Evolutionary conservation across 2,329 filamentous ascomycete species (phyloP), one percentile per base, ranked within the genome.

Genomic region (Eutypella sp.): DNA sequence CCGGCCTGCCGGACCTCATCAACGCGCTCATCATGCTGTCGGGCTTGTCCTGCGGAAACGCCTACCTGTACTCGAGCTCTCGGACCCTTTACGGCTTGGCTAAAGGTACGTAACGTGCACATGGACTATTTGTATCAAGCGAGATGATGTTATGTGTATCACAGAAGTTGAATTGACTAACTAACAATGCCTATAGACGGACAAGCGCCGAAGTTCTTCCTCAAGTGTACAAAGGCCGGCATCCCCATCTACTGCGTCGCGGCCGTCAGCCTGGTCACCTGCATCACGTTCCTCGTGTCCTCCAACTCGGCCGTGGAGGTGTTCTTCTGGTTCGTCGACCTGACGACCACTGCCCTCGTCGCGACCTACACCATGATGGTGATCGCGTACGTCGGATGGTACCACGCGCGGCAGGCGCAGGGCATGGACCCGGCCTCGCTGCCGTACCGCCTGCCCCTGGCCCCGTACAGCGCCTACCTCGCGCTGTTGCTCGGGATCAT

Each of bases 1-100:
- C 60, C 0, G 62, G 75, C 3, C 62, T 82, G 1, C 78, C 79
- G 5, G 67, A 79, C 52, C 75, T 83, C 37, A 76, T 83, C 59
- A 83, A 83, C 56, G 76, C 76, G 7, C 51, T 56, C 23, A 61
- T 61, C 24, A 25, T 60, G 41, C 50, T 61, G 3, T 58, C 56
- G 1, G 58, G 58, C 5, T 52, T 47, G 52, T 53, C 50, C 5
- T 55, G 50, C 39, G 54, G 54, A 15, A 56, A 56, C 18, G 52
- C 52, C 6, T 56, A 55, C 39, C 48, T 56, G 13, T 56, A 56
- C 50, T 47, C 48, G 1, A 50, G 50, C 2, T 53, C 50, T 15
- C 36, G 54, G 5, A 53, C 52, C 9, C 47, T 56, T 20, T 56
- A 56, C 37, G 52, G 52, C 27, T 59, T 67, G 7, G 65, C 67